phyloP scores from a whole-genome alignment of 495 filamentous ascomycete genomes.

The Oleoguttula mirabilis region DNA sequence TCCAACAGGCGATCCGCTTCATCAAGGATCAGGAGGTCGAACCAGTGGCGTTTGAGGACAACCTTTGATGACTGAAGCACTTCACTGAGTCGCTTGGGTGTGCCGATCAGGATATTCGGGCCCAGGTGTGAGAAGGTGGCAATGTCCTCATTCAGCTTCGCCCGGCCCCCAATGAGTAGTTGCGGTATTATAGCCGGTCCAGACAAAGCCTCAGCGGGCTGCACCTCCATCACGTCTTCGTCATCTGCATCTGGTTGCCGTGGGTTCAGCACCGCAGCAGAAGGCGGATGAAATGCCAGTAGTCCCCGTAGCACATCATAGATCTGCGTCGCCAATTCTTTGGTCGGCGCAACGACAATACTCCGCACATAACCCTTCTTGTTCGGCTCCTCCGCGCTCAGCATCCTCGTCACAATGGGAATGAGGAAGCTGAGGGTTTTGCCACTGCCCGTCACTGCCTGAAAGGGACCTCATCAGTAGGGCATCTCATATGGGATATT shows the following conservation, averaged over 20 bases:
- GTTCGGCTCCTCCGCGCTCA: constrained; percentile 60
- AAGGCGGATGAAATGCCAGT: constrained; percentile 68
- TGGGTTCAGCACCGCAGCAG: constrained; percentile 48
- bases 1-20: constrained; percentile 90
- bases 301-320: constrained; percentile 67
- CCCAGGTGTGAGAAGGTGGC: constrained; percentile 63
- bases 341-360: constrained; percentile 84
- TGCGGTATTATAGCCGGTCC: constrained; percentile 61
- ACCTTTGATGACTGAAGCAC: constrained; percentile 82
- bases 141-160: constrained; percentile 73
- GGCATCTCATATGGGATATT: no score
- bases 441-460: constrained; percentile 87
- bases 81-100: constrained; percentile 79
- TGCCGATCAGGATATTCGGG: constrained; percentile 78
- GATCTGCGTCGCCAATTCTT: constrained; percentile 85
- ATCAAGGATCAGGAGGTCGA: constrained; percentile 59
- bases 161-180: constrained; percentile 76
- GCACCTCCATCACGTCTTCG: constrained; percentile 32
- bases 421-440: constrained; percentile 90
- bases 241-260: constrained; percentile 34
- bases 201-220: constrained; percentile 10
- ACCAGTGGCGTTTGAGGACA: constrained; percentile 30
- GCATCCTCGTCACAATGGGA: constrained; percentile 71
- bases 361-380: constrained; percentile 82
- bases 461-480: neutral